A percentile compares a stretch with the other conserved stretches of the same genome.
These are phyloP conservation scores for Penicillium italicum DNA, from an alignment of 2,329 filamentous ascomycete genomes.

Conservation along the genomic window DNA sequence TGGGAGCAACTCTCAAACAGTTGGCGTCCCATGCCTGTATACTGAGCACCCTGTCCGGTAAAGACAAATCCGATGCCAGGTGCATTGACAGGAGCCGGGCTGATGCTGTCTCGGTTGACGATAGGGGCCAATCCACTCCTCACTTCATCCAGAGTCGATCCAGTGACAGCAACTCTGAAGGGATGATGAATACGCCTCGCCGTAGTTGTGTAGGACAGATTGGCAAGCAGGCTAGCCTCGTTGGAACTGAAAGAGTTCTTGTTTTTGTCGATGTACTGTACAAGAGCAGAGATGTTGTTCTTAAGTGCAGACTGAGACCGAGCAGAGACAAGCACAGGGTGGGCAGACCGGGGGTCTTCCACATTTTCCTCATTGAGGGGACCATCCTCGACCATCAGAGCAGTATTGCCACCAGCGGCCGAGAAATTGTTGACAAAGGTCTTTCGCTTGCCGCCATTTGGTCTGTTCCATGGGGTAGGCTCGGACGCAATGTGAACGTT, in stretches of 20 bases:
- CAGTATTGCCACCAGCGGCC: constrained; percentile 69
- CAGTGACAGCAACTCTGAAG: constrained; percentile 27
- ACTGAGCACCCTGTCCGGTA: constrained; percentile 40
- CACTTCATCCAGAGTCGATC: constrained; percentile 22
- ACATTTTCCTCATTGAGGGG: constrained; percentile 23
- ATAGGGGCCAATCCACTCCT: constrained; percentile 15
- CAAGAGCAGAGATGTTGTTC: constrained; percentile 55
- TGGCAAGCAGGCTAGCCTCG: constrained; percentile 48
- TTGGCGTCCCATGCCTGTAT: constrained; percentile 32
- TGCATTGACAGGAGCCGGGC: constrained; percentile 19
- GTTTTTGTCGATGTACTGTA: constrained; percentile 54
- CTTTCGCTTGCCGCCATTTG: constrained; percentile 34
- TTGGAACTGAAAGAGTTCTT: constrained; percentile 32
- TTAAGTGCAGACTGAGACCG: constrained; percentile 49
- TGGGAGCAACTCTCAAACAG: constrained; percentile 21
- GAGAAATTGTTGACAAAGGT: constrained; percentile 64
- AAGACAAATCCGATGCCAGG: constrained; percentile 30
- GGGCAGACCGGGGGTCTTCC: constrained; percentile 53
- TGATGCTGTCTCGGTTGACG: constrained; percentile 17
- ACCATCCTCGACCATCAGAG: constrained; percentile 61
- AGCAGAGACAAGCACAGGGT: constrained; percentile 59
- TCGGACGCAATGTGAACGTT: constrained; percentile 49
- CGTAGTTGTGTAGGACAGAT: constrained; percentile 65
- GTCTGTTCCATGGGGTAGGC: constrained; percentile 37
- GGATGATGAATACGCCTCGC: constrained; percentile 51